These are phyloP conservation scores for Strobilomyces dryophilus DNA, from an alignment of 768 basidiomycete species.

Conservation along the genomic window DNA sequence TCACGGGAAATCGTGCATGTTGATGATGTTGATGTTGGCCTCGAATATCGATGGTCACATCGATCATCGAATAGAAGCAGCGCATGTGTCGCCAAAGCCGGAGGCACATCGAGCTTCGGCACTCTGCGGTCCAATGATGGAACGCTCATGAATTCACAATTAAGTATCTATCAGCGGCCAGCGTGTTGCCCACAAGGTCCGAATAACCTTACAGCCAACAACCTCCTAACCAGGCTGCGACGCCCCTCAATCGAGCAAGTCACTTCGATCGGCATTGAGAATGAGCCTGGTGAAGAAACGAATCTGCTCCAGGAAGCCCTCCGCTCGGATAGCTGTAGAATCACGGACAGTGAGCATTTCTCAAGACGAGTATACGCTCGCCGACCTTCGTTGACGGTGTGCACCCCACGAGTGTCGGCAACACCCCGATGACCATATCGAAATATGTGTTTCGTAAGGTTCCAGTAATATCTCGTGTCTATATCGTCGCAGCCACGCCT, in stretches of 20 bases:
- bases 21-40: no score
- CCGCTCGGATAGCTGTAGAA: constrained; percentile 26
- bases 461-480: constrained; percentile 47
- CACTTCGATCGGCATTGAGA: constrained; percentile 30
- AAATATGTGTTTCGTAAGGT: constrained; percentile 43
- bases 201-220: neutral
- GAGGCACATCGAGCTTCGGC: constrained; percentile 29
- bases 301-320: constrained; percentile 29
- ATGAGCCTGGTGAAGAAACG: constrained; percentile 32
- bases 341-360: constrained; percentile 2
- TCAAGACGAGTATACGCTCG: neutral
- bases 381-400: constrained; percentile 29
- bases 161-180: neutral
- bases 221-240: no score
- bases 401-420: constrained; percentile 27
- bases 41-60: constrained; percentile 12
- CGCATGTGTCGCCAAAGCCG: neutral
- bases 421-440: constrained; percentile 37
- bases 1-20: constrained; percentile 4
- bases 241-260: constrained; percentile 13
- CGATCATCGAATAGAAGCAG: constrained; percentile 11
- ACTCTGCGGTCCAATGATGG: constrained; percentile 11
- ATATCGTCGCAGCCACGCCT: constrained; percentile 10
- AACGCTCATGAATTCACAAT: neutral
- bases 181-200: neutral